Base-by-base conservation (phyloP, 257 asterid species). In the Leonotis leonurus region DNA sequence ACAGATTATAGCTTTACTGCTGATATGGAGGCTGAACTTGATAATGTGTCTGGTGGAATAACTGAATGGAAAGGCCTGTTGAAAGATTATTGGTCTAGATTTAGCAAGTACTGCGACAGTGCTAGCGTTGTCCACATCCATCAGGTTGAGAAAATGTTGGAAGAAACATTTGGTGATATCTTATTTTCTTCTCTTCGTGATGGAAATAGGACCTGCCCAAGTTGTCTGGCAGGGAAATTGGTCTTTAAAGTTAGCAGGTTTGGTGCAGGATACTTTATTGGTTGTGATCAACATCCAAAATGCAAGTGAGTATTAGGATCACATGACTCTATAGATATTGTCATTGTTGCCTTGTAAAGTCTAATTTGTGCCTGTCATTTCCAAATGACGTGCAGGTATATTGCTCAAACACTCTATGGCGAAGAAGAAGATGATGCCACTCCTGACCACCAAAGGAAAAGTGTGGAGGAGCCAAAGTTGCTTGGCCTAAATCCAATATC, bases 51-150 rank as follows among this genome's bases (percentile, higher is more conserved):
- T 18, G 89, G 88, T 71, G 97, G 96, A 60, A 68, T 70, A 61
- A 89, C 97, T 48, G 99, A 92, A 68, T 92, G 99, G 99, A 92
- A 89, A 72, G 99, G 96, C 67, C 99, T 92, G 73, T 73, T 92
- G 45, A 79, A 62, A 70, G 97, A 92, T 81, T 92, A 92, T 46
- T 92, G 97, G 99, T 80, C 86, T 63, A 86, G 97, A 75, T 92
- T 89, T 76, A 85, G 87, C 76, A 81, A 89, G 74, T 85, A 89
- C 53, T 89, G 95, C 59, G 90, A 84, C 69, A 59, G 69, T 68
- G 86, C 89, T 52, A 67, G 84, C 41, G 71, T 29, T 22, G 72
- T 86, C 64, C 95, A 85, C 70, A 86, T 92, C 67, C 89, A 77
- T 71, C 83, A 85, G 74, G 99, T 92, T 80, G 99, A 92, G 85